Evolutionary conservation across 2,329 filamentous ascomycete genomes (phyloP).

Genomic region (Fusarium luffae): DNA sequence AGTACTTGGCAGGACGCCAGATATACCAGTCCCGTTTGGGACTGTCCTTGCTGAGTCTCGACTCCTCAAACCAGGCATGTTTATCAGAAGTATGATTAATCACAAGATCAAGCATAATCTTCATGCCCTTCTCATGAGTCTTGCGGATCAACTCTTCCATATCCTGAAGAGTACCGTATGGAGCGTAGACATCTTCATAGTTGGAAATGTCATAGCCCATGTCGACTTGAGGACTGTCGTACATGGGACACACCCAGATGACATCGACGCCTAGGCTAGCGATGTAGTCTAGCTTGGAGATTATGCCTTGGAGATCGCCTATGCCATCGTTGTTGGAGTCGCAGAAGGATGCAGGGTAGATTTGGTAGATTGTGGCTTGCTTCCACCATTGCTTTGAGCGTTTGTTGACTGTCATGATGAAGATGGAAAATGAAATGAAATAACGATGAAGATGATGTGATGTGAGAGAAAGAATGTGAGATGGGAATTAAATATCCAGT

Average conservation of each 20-base stretch:
- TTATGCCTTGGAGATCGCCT: slow-evolving; percentile 65
- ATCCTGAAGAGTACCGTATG: slow-evolving; percentile 41
- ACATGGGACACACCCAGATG: slow-evolving; percentile 45
- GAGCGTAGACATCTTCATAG: slow-evolving; percentile 42
- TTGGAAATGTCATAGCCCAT: slow-evolving; percentile 45
- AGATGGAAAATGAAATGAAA: background rate
- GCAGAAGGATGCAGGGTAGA: slow-evolving; percentile 67
- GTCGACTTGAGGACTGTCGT: slow-evolving; percentile 42
- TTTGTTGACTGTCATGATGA: slow-evolving; percentile 37
- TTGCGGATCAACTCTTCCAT: slow-evolving; percentile 42
- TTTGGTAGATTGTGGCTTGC: slow-evolving; percentile 65
- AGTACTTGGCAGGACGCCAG: slow-evolving; percentile 63
- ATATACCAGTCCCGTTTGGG: slow-evolving; percentile 70
- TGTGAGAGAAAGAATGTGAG: background rate
- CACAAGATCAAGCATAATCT: slow-evolving; percentile 43
- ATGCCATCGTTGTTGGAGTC: slow-evolving; percentile 65
- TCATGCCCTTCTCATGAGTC: slow-evolving; percentile 39
- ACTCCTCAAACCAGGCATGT: slow-evolving; percentile 44
- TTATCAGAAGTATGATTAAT: slow-evolving; percentile 44
- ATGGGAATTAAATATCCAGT: background rate
- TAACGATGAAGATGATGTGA: background rate
- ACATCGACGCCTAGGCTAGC: slow-evolving; percentile 37
- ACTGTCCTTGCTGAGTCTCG: slow-evolving; percentile 29
- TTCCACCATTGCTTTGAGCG: slow-evolving; percentile 61
- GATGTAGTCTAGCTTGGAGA: slow-evolving; percentile 62